A percentile compares a stretch with the other conserved stretches of the same genome.
Conservation (phyloP, 2,329 filamentous ascomycete genomes). For the Venturia asperata region DNA sequence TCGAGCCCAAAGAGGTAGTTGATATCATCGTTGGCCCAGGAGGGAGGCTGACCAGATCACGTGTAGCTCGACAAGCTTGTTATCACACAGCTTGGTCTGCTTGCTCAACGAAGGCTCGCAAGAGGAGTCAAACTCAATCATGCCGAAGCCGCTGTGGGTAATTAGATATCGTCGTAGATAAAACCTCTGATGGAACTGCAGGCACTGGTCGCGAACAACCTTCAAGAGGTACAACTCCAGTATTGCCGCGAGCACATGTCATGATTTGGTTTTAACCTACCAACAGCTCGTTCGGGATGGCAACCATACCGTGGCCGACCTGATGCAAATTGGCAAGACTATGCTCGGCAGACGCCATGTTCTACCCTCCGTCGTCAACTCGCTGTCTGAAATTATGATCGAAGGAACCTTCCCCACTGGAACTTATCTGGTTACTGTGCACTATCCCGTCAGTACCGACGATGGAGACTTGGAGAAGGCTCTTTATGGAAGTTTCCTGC, state of each 20-base stretch:
- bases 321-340: constrained; percentile 84
- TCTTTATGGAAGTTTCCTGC: constrained; percentile 85
- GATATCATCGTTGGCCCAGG: not conserved
- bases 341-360: constrained; percentile 94
- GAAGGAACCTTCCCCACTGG: constrained; percentile 89
- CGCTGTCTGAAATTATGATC: constrained; percentile 79
- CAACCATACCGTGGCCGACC: constrained; percentile 80
- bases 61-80: constrained; percentile 86
- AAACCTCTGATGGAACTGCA: constrained; percentile 36
- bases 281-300: constrained; percentile 88
- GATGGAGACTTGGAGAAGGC: constrained; percentile 82
- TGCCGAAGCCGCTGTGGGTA: constrained; percentile 67
- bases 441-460: constrained; percentile 78
- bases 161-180: not conserved
- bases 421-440: constrained; percentile 90
- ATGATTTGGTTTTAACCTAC: constrained; percentile 8
- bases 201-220: constrained; percentile 77
- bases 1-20: constrained; percentile 41
- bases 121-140: constrained; percentile 86
- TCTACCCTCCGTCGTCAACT: constrained; percentile 69
- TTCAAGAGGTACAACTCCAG: constrained; percentile 62
- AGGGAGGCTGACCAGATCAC: not conserved
- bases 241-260: not conserved
- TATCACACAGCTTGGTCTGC: constrained; percentile 78
- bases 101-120: constrained; percentile 82